phyloP scores from a whole-genome alignment of 306 rosid genomes.

The Arachis hypogaea region DNA sequence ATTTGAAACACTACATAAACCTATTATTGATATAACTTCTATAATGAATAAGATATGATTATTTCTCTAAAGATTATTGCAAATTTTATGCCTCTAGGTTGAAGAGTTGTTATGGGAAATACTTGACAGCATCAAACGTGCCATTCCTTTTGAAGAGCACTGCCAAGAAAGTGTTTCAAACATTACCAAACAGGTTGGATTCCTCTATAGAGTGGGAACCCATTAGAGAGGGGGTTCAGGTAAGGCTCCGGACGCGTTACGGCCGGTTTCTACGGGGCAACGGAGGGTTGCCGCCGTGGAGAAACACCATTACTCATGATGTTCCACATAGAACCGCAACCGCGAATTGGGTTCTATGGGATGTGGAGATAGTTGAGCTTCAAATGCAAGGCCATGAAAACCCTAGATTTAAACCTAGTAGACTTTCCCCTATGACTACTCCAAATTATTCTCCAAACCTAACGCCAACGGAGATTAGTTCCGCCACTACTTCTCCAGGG shows the following conservation, averaged over 20 bases:
- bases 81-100: constrained; percentile 14
- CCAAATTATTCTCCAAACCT: constrained; percentile 21
- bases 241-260: constrained; percentile 65
- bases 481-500: background rate
- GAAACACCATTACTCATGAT: constrained; percentile 87
- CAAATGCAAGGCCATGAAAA: background rate
- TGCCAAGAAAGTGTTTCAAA: constrained; percentile 77
- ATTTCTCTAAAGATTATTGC: too few species aligned
- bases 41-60: too few species aligned
- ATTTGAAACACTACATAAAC: too few species aligned
- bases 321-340: constrained; percentile 56
- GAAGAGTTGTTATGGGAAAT: constrained; percentile 71
- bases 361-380: constrained; percentile 68
- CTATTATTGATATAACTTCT: too few species aligned
- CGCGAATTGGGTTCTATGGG: constrained; percentile 89
- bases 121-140: constrained; percentile 83
- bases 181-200: constrained; percentile 60
- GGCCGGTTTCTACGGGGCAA: constrained; percentile 80
- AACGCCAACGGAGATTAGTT: background rate
- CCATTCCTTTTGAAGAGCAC: constrained; percentile 65
- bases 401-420: constrained; percentile 14
- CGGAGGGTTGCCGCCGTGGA: constrained; percentile 88
- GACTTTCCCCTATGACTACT: constrained; percentile 39
- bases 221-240: constrained; percentile 68
- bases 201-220: constrained; percentile 97